Conservation (phyloP, 2,329 filamentous ascomycete genomes). For the Alternaria angustiovoidea region DNA sequence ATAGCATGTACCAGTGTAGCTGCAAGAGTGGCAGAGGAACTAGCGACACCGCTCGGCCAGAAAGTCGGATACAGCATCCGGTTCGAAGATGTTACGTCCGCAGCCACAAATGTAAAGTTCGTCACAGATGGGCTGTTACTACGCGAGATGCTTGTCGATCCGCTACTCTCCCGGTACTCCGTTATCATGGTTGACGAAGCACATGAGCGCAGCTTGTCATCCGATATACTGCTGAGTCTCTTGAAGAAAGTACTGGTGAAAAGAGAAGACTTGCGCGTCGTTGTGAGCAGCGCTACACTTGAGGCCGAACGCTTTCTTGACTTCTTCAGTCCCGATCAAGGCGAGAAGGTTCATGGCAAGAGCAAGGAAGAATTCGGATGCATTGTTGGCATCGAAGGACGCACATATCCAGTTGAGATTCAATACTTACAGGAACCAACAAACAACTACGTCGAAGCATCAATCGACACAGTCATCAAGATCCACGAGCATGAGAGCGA, state of each 20-base stretch:
- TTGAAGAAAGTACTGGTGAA: constrained; percentile 88
- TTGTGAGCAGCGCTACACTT: constrained; percentile 92
- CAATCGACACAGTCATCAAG: constrained; percentile 83
- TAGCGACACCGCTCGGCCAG: constrained; percentile 84
- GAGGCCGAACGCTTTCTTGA: constrained; percentile 85
- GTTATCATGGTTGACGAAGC: constrained; percentile 98
- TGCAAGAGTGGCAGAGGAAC: constrained; percentile 74
- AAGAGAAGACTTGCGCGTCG: constrained; percentile 81
- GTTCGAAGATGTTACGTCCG: constrained; percentile 90
- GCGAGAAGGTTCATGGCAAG: constrained; percentile 47
- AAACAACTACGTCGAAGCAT: constrained; percentile 86
- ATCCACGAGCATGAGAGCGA: constrained; percentile 82
- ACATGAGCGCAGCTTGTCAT: constrained; percentile 91
- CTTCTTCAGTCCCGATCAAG: constrained; percentile 71
- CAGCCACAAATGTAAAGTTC: constrained; percentile 89
- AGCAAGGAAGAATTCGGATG: constrained; percentile 58
- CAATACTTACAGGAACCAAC: constrained; percentile 80
- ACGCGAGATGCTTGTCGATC: constrained; percentile 91
- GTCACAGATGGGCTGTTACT: constrained; percentile 92
- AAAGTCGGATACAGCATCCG: constrained; percentile 88
- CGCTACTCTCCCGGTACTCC: constrained; percentile 87
- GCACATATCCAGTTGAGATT: constrained; percentile 87
- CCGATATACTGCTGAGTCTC: constrained; percentile 87
- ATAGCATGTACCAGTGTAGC: constrained; percentile 53
- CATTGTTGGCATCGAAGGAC: constrained; percentile 86